Conservation (phyloP, 768 basidiomycete species). For the Mycena chlorophos region DNA sequence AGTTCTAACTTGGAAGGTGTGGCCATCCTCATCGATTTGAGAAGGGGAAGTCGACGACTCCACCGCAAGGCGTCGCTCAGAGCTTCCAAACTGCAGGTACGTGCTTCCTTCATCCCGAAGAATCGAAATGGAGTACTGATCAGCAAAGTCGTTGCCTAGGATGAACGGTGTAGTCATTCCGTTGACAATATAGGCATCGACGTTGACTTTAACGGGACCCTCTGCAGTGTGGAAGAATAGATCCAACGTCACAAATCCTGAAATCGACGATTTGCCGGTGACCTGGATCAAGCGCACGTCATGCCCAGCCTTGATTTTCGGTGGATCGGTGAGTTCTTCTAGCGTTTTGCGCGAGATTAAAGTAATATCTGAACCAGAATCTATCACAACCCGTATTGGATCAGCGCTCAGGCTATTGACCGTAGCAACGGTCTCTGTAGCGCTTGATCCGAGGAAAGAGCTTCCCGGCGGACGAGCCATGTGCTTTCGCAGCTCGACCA, state of each 20-base stretch:
- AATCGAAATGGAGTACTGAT: slow-evolving; percentile 34
- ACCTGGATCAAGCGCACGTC: slow-evolving; percentile 34
- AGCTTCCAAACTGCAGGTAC: slow-evolving; percentile 18
- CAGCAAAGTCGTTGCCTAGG: slow-evolving; percentile 34
- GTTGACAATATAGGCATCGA: slow-evolving; percentile 33
- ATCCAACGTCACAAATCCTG: slow-evolving; percentile 29
- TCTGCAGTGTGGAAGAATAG: slow-evolving; percentile 26
- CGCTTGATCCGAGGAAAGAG: slow-evolving; percentile 33
- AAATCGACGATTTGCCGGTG: slow-evolving; percentile 29
- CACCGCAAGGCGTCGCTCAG: slow-evolving; percentile 1
- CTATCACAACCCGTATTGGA: slow-evolving; percentile 20
- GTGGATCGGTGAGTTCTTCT: slow-evolving; percentile 1
- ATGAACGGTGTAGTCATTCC: slow-evolving; percentile 33
- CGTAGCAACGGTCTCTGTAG: slow-evolving; percentile 20
- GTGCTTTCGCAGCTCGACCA: slow-evolving; percentile 21
- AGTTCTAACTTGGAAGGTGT: neutral
- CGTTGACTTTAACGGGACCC: slow-evolving; percentile 25
- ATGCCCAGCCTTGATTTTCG: slow-evolving; percentile 28
- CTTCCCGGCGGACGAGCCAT: slow-evolving; percentile 32
- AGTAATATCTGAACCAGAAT: slow-evolving; percentile 39
- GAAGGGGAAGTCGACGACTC: neutral
- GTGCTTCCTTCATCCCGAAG: slow-evolving; percentile 17
- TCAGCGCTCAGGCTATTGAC: slow-evolving; percentile 4
- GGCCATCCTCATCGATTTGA: slow-evolving; percentile 3
- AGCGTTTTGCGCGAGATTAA: slow-evolving; percentile 28